Evolutionary conservation across 176 grass and related monocot genomes (phyloP), one percentile per base, ranked within the genome.

Genomic region (Pontederia paniculata): DNA sequence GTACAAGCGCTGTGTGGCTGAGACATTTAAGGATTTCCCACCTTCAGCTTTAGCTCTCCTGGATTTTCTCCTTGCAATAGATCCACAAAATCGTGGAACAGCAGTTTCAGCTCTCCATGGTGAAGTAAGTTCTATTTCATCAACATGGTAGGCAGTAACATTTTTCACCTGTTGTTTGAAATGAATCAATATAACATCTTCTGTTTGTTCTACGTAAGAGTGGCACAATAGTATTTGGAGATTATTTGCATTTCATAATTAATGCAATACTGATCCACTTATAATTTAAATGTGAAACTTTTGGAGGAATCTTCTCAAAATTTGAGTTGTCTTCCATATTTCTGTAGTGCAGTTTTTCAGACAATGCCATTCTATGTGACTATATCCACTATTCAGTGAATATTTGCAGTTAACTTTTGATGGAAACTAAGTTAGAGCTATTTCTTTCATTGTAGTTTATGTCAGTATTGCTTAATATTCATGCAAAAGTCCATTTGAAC

Each of bases 21-120:
- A 76, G 45, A 67, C 55, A n/a, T 68, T 60, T 22, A 76, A 76
- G 23, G 73, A 76, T 42, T 76, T 76, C 31, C 55, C 73, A 23
- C 55, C 54, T 52, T 54, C 64, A 37, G 54, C 73, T 48, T 47
- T 76, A 22, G 18, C 42, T 7, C 54, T 68, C 20, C 14, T 76
- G n/a, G 73, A 76, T 51, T 21, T 0, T 68, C 41, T 76, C 25
- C 73, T 76, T 44, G 63, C 73, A 1, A 58, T 76, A 44, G 73
- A 75, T 18, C 63, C 73, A 31, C 63, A 5, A 7, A 48, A 52
- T 12, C 45, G 73, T 15, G 44, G 54, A 22, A 75, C 63, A 9
- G 41, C 64, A 7, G 21, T 46, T 15, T 22, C 55, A 13, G 73
- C 73, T 12, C 71, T 89, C 42, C 56, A 84, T 20, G 75, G 63